Evolutionary conservation across 2,329 filamentous ascomycete species (phyloP), one percentile per base, ranked within the genome.

Genomic region (Macroventuria anomochaeta): DNA sequence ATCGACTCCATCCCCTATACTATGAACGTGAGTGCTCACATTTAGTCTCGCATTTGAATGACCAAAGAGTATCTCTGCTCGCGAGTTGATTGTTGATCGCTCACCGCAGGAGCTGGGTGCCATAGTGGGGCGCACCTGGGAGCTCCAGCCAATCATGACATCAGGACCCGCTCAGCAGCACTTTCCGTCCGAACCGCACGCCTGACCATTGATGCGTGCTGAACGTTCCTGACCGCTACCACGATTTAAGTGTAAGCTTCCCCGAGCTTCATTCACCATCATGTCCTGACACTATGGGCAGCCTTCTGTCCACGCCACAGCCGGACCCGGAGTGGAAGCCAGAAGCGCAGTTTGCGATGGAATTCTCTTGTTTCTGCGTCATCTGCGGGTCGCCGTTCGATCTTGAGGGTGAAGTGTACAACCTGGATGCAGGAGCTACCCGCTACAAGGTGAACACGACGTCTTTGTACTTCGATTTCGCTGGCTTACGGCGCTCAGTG

Each of bases 351-450:
- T 55, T 53, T 17, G 49, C 57, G 2, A 71, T 70, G 59, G 64
- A 69, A 31, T 55, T 53, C 1, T 57, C 58, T 6, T 56, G 57
- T 10, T 69, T 63, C 39, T 70, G 69, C 53, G 60, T 69, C 1
- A 47, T 69, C 13, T 70, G 68, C 33, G 65, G 69, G 20, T 59
- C 58, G 3, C 67, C 63, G 1, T 70, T 70, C 40, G 63, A 65
- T 15, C 46, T 69, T 5, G 53, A 65, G 32, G 61, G 57, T 5
- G 55, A 62, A 10, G 46, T 65, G 12, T 62, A 66, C 47, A 59
- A 63, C 15, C 43, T 69, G 5, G 58, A 69, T 20, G 34, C 55
- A 4, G 58, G 63, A 36, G 59, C 62, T 13, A 23, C 42, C 2
- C 55, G 48, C 7, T 69, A 59, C 46, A 54, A 62, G 50, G 58